These are phyloP conservation scores for Hypoxylon rubiginosum DNA, from an alignment of 2,329 filamentous ascomycete species.

Conservation along the genomic window DNA sequence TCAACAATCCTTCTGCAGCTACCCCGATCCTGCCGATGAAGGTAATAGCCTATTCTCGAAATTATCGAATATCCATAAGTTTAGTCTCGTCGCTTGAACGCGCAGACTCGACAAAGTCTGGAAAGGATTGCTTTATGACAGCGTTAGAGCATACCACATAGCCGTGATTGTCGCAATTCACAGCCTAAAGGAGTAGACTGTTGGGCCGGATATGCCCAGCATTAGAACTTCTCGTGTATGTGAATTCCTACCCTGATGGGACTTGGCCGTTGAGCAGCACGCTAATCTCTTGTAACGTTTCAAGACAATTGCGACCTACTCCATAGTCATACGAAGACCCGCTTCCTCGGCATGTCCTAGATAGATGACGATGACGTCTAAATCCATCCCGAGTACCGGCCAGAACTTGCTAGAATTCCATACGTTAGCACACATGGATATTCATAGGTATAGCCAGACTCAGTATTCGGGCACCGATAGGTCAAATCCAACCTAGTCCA, in stretches of 20 bases:
- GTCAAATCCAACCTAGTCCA: conserved; percentile 2
- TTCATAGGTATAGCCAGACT: conserved; percentile 5
- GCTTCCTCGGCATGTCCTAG: conserved; percentile 2
- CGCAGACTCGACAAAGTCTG: conserved; percentile 3
- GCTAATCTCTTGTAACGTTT: conserved; percentile 6
- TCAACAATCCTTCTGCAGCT: conserved; percentile 15
- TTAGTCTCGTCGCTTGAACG: conserved; percentile 15
- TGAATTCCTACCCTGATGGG: conserved; percentile 1
- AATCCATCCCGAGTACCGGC: conserved; percentile 5
- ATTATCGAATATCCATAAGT: neutral
- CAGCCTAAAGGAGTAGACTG: conserved; percentile 6
- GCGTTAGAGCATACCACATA: conserved; percentile 16
- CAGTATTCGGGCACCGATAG: conserved; percentile 1
- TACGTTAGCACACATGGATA: conserved; percentile 6
- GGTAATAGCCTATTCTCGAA: conserved; percentile 38
- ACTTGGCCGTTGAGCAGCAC: neutral
- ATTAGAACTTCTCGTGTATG: neutral
- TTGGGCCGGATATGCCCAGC: neutral
- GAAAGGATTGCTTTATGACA: conserved; percentile 20
- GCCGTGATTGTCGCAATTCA: conserved; percentile 14
- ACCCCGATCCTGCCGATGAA: conserved; percentile 1
- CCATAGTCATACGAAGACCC: conserved; percentile 10
- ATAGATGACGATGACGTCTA: neutral
- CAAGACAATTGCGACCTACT: conserved; percentile 9
- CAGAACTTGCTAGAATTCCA: conserved; percentile 1